Percentiles rank a stretch among this genome's conserved stretches.
phyloP scores from a whole-genome alignment of 2,329 filamentous ascomycete species.

The Shiraia bambusicola region DNA sequence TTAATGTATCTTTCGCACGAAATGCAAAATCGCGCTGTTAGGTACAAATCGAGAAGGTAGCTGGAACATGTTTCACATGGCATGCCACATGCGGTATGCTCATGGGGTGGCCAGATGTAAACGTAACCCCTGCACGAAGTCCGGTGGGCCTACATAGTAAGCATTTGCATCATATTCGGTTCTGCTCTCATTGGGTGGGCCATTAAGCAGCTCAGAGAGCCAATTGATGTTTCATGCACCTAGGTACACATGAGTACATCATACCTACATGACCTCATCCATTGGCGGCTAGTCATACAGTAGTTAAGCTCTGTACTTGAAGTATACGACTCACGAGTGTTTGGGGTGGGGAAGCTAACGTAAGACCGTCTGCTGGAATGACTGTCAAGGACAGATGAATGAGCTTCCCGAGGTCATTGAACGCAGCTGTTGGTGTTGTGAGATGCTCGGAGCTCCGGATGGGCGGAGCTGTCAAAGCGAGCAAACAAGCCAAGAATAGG shows the following conservation, averaged over 20 bases:
- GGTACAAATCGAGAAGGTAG: constrained; percentile 2
- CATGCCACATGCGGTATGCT: background rate
- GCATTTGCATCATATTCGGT: too few relatives aligned
- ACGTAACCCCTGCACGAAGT: too few relatives aligned
- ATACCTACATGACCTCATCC: background rate
- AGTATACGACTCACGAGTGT: background rate
- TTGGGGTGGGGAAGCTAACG: background rate
- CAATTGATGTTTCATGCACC: too few relatives aligned
- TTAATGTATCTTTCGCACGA: constrained; percentile 5
- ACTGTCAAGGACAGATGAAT: constrained; percentile 14
- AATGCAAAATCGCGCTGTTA: constrained; percentile 2
- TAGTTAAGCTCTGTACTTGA: too few relatives aligned
- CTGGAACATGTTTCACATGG: constrained; percentile 4
- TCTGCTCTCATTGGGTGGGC: too few relatives aligned
- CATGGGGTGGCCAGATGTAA: background rate
- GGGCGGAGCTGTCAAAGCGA: constrained; percentile 2
- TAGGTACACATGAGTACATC: too few relatives aligned
- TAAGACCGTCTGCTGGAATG: constrained; percentile 10
- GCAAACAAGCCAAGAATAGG: constrained; percentile 8
- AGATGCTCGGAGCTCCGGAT: constrained; percentile 2
- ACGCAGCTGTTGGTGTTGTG: background rate
- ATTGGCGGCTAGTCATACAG: background rate
- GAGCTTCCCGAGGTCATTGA: constrained; percentile 5
- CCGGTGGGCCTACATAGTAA: too few relatives aligned
- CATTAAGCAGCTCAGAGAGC: too few relatives aligned